Conservation (phyloP, 768 basidiomycete species). For the Aureoboletus auriporus region DNA sequence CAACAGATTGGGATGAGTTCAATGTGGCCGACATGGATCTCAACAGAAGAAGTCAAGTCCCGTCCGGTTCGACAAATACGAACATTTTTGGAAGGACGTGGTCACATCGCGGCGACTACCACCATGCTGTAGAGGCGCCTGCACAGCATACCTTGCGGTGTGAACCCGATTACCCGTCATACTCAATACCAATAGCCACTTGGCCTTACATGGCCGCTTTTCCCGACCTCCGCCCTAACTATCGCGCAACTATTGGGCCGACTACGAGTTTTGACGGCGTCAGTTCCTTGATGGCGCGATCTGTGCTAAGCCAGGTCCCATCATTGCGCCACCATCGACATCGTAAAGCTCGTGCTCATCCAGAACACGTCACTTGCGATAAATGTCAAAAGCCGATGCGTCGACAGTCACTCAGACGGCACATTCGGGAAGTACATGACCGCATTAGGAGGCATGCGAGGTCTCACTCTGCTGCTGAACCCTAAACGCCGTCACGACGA, state of each 20-base stretch:
- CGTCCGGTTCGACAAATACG: slow-evolving; percentile 3
- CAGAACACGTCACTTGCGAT: background rate
- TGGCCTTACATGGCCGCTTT: background rate
- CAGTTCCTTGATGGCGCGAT: background rate
- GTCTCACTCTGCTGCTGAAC: background rate
- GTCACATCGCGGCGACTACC: background rate
- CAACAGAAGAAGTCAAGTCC: slow-evolving; percentile 6
- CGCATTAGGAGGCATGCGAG: slow-evolving; percentile 12
- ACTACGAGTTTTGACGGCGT: background rate
- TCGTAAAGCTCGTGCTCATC: background rate
- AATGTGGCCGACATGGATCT: background rate
- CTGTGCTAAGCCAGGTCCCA: slow-evolving; percentile 2
- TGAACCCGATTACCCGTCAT: background rate
- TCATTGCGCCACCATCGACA: slow-evolving; percentile 3
- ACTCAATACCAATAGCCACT: background rate
- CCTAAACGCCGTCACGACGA: background rate
- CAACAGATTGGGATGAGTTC: background rate
- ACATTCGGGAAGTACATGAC: slow-evolving; percentile 17
- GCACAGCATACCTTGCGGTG: slow-evolving; percentile 3
- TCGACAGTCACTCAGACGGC: slow-evolving; percentile 15
- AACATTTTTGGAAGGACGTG: background rate
- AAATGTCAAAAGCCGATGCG: slow-evolving; percentile 14
- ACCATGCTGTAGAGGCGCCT: slow-evolving; percentile 20
- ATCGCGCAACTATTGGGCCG: background rate
- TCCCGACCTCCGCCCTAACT: background rate